Percentiles rank a stretch among this genome's conserved stretches.
Evolutionary conservation across 306 rosid species (phyloP).

Genomic region (Lablab purpureus): DNA sequence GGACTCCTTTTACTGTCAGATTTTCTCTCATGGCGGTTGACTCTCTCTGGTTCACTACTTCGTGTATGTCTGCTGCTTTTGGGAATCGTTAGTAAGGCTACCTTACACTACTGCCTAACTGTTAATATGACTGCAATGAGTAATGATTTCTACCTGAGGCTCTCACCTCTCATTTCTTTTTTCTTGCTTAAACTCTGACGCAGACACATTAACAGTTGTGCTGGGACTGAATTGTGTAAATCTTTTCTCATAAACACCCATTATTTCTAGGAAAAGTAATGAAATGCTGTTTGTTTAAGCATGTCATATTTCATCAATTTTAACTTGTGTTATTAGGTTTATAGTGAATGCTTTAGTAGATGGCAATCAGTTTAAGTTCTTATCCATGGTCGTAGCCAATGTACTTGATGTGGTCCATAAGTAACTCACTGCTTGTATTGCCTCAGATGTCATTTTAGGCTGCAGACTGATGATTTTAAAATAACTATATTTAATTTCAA

Average conservation of each 20-base stretch:
- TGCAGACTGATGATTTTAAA: background rate
- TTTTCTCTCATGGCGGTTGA: constrained; percentile 29
- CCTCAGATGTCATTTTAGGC: background rate
- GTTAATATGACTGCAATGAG: background rate
- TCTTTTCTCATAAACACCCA: background rate
- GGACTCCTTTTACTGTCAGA: constrained; percentile 15
- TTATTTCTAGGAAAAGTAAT: background rate
- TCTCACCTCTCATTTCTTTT: background rate
- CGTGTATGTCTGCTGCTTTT: background rate
- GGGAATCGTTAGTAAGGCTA: background rate
- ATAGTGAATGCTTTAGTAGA: background rate
- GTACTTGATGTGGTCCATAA: background rate
- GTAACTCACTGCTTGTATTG: background rate
- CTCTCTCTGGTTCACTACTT: constrained; percentile 21
- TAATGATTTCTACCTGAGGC: background rate
- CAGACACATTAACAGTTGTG: constrained; percentile 10
- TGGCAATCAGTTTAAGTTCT: background rate
- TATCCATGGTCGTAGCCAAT: background rate
- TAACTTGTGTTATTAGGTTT: background rate
- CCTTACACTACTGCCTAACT: background rate
- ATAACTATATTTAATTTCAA: background rate
- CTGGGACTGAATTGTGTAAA: background rate
- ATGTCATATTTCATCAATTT: background rate
- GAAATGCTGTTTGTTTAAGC: background rate
- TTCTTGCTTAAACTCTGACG: background rate